phyloP scores from a whole-genome alignment of 192 early-diverging fungal genomes.

The Entomortierella beljakovae region DNA sequence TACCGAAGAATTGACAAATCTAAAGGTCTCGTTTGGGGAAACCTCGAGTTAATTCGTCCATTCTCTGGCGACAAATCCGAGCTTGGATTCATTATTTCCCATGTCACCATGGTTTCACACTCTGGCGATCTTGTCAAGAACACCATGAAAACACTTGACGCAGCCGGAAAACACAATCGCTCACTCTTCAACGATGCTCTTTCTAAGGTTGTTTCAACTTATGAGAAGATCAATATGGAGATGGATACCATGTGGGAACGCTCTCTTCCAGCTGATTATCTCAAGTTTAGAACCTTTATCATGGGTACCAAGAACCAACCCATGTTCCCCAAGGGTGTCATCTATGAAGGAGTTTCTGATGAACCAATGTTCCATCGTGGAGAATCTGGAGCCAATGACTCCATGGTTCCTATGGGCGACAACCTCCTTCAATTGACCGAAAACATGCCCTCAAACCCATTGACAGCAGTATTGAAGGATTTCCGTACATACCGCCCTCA shows the following conservation, averaged over 20 bases:
- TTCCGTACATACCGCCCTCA: constrained; percentile 83
- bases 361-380: constrained; percentile 77
- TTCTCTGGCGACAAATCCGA: constrained; percentile 84
- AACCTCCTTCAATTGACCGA: constrained; percentile 87
- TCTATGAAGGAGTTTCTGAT: constrained; percentile 79
- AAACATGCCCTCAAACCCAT: constrained; percentile 82
- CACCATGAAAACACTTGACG: constrained; percentile 68
- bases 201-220: constrained; percentile 65
- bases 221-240: constrained; percentile 77
- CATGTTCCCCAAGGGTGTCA: constrained; percentile 92
- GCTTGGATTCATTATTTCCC: constrained; percentile 86
- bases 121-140: constrained; percentile 74
- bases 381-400: constrained; percentile 89
- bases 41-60: constrained; percentile 79
- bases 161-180: constrained; percentile 65
- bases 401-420: constrained; percentile 87
- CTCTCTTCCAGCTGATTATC: constrained; percentile 76
- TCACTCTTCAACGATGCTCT: constrained; percentile 71
- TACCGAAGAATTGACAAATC: constrained; percentile 76
- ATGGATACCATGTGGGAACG: constrained; percentile 86
- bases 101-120: constrained; percentile 89
- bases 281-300: constrained; percentile 93
- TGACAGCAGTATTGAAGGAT: constrained; percentile 81
- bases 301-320: constrained; percentile 90
- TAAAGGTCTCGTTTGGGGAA: constrained; percentile 68